Evolutionary conservation across 306 rosid species (phyloP).

Genomic region (Hylodesmum podocarpum): DNA sequence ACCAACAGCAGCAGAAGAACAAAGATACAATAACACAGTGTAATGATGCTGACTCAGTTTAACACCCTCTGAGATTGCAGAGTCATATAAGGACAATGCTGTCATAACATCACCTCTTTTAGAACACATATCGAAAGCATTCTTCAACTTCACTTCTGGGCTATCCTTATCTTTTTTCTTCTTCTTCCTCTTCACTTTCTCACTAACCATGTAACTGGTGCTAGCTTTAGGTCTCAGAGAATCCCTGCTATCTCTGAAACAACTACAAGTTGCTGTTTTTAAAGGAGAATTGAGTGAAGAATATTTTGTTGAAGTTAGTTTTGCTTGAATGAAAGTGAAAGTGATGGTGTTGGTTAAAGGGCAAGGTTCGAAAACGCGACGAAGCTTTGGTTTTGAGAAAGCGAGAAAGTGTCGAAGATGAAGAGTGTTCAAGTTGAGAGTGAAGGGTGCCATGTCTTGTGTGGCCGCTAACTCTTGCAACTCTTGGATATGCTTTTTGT

Average conservation of each 20-base stretch:
- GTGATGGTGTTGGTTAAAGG: slow-evolving; percentile 27
- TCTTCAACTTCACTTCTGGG: slow-evolving; percentile 43
- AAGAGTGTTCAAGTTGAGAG: slow-evolving; percentile 45
- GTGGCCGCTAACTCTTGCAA: slow-evolving; percentile 40
- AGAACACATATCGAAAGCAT: slow-evolving; percentile 75
- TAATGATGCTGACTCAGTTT: slow-evolving; percentile 69
- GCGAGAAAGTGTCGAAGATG: slow-evolving; percentile 41
- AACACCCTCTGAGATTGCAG: slow-evolving; percentile 52
- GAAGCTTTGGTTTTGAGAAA: slow-evolving; percentile 19
- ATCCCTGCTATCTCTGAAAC: slow-evolving; percentile 35
- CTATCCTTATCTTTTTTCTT: slow-evolving; percentile 45
- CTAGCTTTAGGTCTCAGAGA: slow-evolving; percentile 19
- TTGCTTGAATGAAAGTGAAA: slow-evolving; percentile 19
- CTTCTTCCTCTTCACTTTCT: slow-evolving; percentile 25
- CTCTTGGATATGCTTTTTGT: not conserved
- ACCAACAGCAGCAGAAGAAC: slow-evolving; percentile 92
- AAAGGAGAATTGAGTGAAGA: slow-evolving; percentile 35
- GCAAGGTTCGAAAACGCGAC: not conserved
- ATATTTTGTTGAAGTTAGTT: slow-evolving; percentile 29
- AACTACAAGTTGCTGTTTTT: not conserved
- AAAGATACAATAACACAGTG: slow-evolving; percentile 77
- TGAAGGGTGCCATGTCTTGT: slow-evolving; percentile 54
- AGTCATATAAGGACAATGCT: slow-evolving; percentile 70
- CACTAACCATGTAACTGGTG: slow-evolving; percentile 14
- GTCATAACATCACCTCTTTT: slow-evolving; percentile 75